Percentiles rank a stretch among this genome's conserved stretches.
These are phyloP conservation scores for Penicillium argentinense DNA, from an alignment of 495 filamentous ascomycete genomes.

Conservation along the genomic window DNA sequence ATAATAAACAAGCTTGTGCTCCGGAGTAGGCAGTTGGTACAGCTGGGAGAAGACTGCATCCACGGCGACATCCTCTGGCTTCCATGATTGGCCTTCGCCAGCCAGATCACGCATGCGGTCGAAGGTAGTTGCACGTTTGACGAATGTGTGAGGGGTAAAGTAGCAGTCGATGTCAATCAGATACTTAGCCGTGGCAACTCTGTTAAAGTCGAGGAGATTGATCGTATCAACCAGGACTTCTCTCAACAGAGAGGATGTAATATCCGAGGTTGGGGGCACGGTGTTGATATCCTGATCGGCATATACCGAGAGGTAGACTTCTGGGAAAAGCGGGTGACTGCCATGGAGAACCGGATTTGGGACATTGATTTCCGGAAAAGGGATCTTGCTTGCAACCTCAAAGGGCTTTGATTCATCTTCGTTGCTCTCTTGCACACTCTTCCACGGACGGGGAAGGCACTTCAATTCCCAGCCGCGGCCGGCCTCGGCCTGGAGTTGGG, in stretches of 20 bases:
- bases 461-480: conserved; percentile 68
- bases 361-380: conserved; percentile 70
- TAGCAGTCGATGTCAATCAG: conserved; percentile 95
- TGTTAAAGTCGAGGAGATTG: conserved; percentile 90
- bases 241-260: conserved; percentile 77
- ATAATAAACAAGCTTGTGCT: conserved; percentile 96
- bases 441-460: conserved; percentile 85
- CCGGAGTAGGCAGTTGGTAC: conserved; percentile 79
- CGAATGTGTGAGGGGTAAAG: conserved; percentile 83
- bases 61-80: conserved; percentile 95
- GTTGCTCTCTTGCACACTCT: conserved; percentile 49
- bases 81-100: conserved; percentile 76
- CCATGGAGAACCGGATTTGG: conserved; percentile 75
- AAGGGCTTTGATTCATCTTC: conserved; percentile 46
- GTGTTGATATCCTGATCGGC: conserved; percentile 86
- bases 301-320: conserved; percentile 92
- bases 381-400: conserved; percentile 63
- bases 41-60: conserved; percentile 96
- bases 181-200: conserved; percentile 79
- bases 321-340: conserved; percentile 76
- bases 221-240: conserved; percentile 91
- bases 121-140: conserved; percentile 88
- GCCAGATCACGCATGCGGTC: conserved; percentile 77
- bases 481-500: conserved; percentile 74
- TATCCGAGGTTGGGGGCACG: conserved; percentile 72